Base-by-base conservation (phyloP, 129 eudicot species). In the Dittrichia graveolens region DNA sequence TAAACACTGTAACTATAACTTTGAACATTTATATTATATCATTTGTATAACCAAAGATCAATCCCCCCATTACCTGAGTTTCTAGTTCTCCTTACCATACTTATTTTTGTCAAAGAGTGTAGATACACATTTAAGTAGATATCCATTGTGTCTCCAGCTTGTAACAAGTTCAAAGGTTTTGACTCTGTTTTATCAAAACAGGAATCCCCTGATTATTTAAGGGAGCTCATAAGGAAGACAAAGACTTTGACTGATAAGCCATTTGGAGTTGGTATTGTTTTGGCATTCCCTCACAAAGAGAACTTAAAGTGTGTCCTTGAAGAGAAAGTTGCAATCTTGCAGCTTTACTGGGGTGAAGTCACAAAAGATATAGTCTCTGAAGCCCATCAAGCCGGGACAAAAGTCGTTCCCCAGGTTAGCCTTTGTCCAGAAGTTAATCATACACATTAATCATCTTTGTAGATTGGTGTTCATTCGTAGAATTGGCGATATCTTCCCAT, bases 351-450 rank as follows among this genome's bases (percentile, higher is more conserved):
- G 98, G 96, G 98, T 37, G 86, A 90, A 67, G 87, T 84, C 63
- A 42, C 92, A 1, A 61, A 85, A 73, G 92, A 90, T 53, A 61
- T 93, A 12, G 93, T 93, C 58, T 71, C 18, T 39, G 65, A 85
- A 75, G 96, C 98, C 53, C 98, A 93, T 84, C 69, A 79, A 83
- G 96, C 93, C 0, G 93, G 96, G 54, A 95, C 90, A 60, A 93
- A 90, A 64, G 84, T 93, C 79, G 86, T 93, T 78, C 96, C 96
- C 31, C 98, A 93, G 75, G 98, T 93, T 77, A 75, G 84, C 74
- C 9, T 65, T 34, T 7, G 42, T 4, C 10, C 16, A 61, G 45
- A 12, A 9, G 42, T 47, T 63, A 49, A 50, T 7, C n/a, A 31
- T 52, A 16, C 6, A 50, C 61, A 64, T 37, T 6, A 35, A 37